phyloP scores from a whole-genome alignment of 495 filamentous ascomycete genomes.

The Trypethelium eluteriae region DNA sequence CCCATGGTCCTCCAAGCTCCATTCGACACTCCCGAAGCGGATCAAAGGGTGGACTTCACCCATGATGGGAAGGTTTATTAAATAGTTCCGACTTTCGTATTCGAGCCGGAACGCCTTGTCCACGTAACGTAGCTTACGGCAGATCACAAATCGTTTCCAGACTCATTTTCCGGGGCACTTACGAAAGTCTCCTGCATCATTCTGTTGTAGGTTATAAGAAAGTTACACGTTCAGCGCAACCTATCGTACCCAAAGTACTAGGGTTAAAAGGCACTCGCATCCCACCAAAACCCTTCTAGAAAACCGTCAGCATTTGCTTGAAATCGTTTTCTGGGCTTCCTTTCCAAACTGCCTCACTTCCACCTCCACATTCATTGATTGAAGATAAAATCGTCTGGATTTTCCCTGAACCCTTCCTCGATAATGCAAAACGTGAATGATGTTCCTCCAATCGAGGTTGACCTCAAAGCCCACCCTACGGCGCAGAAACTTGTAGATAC shows the following conservation, averaged over 20 bases:
- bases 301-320: neutral
- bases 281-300: neutral
- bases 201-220: neutral
- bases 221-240: neutral
- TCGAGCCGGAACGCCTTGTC: neutral
- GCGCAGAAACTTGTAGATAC: conserved; percentile 36
- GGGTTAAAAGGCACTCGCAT: neutral
- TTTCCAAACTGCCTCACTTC: too few species aligned
- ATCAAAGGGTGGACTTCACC: neutral
- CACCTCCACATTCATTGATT: neutral
- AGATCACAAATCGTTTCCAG: neutral
- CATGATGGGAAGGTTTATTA: neutral
- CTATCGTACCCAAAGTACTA: neutral
- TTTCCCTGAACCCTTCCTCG: neutral
- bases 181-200: neutral
- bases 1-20: neutral
- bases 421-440: conserved; percentile 9
- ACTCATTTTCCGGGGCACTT: neutral
- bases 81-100: neutral
- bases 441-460: conserved; percentile 18
- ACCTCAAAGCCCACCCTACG: conserved; percentile 30
- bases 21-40: neutral
- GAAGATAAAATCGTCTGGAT: neutral
- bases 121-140: neutral
- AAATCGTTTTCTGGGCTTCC: neutral